These are phyloP conservation scores for Elaeagnus macrophylla DNA, from an alignment of 306 rosid genomes.

Conservation along the genomic window DNA sequence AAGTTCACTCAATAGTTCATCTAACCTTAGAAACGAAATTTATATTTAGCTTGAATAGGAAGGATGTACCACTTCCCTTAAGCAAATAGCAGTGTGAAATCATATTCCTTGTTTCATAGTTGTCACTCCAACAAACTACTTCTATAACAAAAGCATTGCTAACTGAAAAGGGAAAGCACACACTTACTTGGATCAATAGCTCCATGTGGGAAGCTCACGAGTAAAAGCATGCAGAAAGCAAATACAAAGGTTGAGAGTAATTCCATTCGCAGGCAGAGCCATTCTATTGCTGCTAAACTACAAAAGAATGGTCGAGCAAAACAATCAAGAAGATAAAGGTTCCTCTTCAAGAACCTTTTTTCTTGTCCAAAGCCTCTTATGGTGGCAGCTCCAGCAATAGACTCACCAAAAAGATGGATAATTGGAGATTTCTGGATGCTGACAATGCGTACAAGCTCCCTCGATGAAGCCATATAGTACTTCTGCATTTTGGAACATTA, in stretches of 20 bases:
- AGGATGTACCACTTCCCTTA: background rate
- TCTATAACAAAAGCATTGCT: slow-evolving; percentile 8
- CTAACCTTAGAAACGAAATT: background rate
- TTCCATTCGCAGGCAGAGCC: slow-evolving; percentile 99
- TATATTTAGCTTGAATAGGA: background rate
- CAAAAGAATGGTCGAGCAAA: slow-evolving; percentile 97
- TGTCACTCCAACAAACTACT: slow-evolving; percentile 1
- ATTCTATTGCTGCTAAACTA: slow-evolving; percentile 97
- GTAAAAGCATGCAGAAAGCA: slow-evolving; percentile 92
- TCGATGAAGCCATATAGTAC: slow-evolving; percentile 98
- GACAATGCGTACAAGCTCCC: slow-evolving; percentile 94
- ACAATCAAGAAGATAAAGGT: slow-evolving; percentile 89
- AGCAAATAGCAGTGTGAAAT: slow-evolving; percentile 4
- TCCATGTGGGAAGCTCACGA: slow-evolving; percentile 94
- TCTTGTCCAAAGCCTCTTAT: slow-evolving; percentile 99
- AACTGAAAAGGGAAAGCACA: slow-evolving; percentile 10
- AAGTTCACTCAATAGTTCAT: background rate
- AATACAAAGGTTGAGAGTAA: slow-evolving; percentile 86
- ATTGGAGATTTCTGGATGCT: slow-evolving; percentile 98
- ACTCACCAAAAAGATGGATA: slow-evolving; percentile 89
- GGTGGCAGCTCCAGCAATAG: slow-evolving; percentile 96
- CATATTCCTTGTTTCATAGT: slow-evolving; percentile 7
- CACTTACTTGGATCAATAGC: slow-evolving; percentile 88
- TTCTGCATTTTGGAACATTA: slow-evolving; percentile 42
- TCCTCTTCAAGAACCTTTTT: slow-evolving; percentile 88